phyloP scores from a whole-genome alignment of 176 grass and related monocot species.

The Musa acuminata region DNA sequence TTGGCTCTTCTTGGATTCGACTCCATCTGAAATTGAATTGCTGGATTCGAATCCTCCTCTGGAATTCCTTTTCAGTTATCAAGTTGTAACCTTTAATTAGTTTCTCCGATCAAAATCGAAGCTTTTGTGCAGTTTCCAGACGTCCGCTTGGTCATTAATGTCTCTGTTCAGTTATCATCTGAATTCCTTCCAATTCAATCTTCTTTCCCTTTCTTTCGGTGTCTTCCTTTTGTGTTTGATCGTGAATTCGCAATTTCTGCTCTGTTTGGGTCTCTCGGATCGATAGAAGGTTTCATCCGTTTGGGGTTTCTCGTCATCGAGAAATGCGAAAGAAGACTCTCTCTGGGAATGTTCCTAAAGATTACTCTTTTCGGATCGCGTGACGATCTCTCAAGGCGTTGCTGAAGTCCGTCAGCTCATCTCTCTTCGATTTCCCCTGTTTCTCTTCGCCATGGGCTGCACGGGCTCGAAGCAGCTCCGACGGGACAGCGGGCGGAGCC shows the following conservation, averaged over 20 bases:
- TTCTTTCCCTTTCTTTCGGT: not conserved
- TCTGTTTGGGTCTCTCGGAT: not conserved
- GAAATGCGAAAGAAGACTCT: not conserved
- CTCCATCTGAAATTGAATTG: not conserved
- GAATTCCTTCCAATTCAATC: not conserved
- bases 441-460: constrained; percentile 12
- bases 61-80: not conserved
- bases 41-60: not conserved
- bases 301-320: not conserved
- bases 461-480: constrained; percentile 11
- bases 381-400: not conserved
- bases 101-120: not conserved
- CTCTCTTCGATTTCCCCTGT: not conserved
- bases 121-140: not conserved
- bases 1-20: too few species aligned
- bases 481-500: not conserved
- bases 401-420: not conserved
- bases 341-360: constrained; percentile 8
- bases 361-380: not conserved
- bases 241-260: not conserved
- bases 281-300: not conserved
- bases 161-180: not conserved
- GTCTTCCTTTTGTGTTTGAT: not conserved
- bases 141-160: not conserved
- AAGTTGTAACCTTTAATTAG: not conserved